Evolutionary conservation across 2,329 filamentous ascomycete genomes (phyloP), one percentile per base, ranked within the genome.

Genomic region (Helotiales sp.): DNA sequence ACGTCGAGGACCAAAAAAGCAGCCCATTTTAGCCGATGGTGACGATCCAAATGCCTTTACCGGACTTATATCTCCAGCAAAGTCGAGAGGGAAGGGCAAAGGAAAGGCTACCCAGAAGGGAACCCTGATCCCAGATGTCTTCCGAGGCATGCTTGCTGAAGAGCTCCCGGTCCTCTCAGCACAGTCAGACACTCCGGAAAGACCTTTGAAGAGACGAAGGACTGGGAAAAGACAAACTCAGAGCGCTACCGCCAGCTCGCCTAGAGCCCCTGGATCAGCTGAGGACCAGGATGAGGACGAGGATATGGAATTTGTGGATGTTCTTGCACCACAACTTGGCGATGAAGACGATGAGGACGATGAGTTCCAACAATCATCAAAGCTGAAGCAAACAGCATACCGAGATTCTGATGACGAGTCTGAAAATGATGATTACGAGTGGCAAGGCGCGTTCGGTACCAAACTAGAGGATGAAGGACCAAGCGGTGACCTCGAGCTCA

Each of bases 401-500:
- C 60, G 73, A 70, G 76, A 81, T 30, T 80, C 80, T 13, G 82
- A 83, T 59, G 81, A 81, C n/a, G 69, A 70, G 17, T 83, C 82
- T 10, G 76, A 74, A 10, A 79, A 80, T 29, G 79, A 78, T 52
- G 83, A 86, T 52, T 73, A 82, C 58, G 84, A 86, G 47, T 89
- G 85, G 79, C 85, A 89, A 71, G 84, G 86, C 62, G 77, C 79
- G 54, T 69, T 75, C n/a, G 69, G 72, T 5, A 62, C 68, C 15
- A 61, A 54, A 60, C 69, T 36, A 48, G 52, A 54, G 67, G 70
- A 59, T 12, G 69, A 58, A 52, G 70, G 58, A 51, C 65, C 61
- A 65, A 59, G 65, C 58, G 58, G 50, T 52, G 59, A 66, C 66
- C 27, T 75, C 25, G 66, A 74, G 36, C 67, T 76, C 38, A 72